phyloP scores from a whole-genome alignment of 805 yeast species.

The Groenewaldozyma salmanticensis region DNA sequence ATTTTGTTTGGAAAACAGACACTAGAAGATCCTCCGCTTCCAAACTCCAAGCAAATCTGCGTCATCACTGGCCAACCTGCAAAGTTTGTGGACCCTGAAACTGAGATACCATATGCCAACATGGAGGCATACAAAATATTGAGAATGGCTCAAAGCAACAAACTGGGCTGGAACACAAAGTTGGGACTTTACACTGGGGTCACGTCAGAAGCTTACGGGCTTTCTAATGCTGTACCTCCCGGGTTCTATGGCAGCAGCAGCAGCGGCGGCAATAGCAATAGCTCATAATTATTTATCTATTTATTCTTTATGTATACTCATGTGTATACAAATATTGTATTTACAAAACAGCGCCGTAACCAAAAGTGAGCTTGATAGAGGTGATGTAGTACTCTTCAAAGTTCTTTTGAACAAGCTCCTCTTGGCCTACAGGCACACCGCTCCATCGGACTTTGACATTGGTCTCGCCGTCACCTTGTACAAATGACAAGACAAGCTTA shows the following conservation, averaged over 20 bases:
- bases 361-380: conserved; percentile 85
- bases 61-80: conserved; percentile 75
- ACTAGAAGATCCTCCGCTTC: conserved; percentile 32
- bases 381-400: conserved; percentile 84
- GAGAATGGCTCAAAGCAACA: conserved; percentile 38
- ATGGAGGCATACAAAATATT: conserved; percentile 71
- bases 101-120: conserved; percentile 78
- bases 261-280: background rate
- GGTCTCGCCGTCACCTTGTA: conserved; percentile 79
- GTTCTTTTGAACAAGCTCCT: conserved; percentile 72
- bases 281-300: conserved; percentile 6
- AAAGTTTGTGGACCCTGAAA: conserved; percentile 76
- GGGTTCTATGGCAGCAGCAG: conserved; percentile 39
- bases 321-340: conserved; percentile 3
- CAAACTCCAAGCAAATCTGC: conserved; percentile 47
- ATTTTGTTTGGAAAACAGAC: conserved; percentile 25
- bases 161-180: conserved; percentile 42
- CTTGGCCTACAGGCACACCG: conserved; percentile 94
- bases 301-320: conserved; percentile 1
- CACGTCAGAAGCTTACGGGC: conserved; percentile 31
- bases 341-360: conserved; percentile 85
- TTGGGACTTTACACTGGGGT: conserved; percentile 37
- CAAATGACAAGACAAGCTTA: conserved; percentile 50
- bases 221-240: conserved; percentile 82
- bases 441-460: conserved; percentile 65